Evolutionary conservation across 192 early-diverging fungal species (phyloP), one percentile per base, ranked within the genome.

Genomic region (Backusella psychrophila): DNA sequence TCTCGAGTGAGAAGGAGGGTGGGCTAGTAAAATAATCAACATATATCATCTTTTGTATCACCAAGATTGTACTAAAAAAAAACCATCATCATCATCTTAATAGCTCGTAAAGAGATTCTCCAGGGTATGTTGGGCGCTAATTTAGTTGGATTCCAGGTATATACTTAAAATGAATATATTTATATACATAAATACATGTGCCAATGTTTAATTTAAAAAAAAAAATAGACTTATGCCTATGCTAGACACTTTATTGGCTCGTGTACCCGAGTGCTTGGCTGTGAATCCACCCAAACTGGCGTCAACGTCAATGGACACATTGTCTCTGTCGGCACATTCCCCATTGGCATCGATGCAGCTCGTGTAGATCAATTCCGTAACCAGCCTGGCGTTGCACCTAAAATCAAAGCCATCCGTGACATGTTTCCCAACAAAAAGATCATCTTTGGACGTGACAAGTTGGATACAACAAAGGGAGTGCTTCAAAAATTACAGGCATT

Each of bases 331-430:
- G 94, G 94, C 68, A 95, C 97, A 14, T 98, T 98, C 81, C 98
- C 98, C 1, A 97, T 99, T 67, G 98, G 98, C 15, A 98, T 99
- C 76, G 96, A 99, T 77, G 87, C 92, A 12, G 83, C 92, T n/a
- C 82, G 90, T 5, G 87, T 96, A 14, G 86, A 95, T 65, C 39
- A 72, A 17, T 87, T 87, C 49, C 89, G 94, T 71, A 89, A 92
- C 44, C 77, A 81, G 53, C 86, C 90, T 14, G 83, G 79, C 3
- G 96, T 99, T 0, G 46, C 82, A 35, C 87, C 93, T 38, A 81
- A 97, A 95, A 94, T 96, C 80, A 86, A 87, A 33, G 83, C 87
- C 15, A 93, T 99, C 44, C 84, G 85, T 23, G 93, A 94, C 78
- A 89, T 97, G 81, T 98, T 96, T 78, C 85, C 90, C 69, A 94